Conservation (phyloP, 2,329 filamentous ascomycete species). For the Nemania sp. region DNA sequence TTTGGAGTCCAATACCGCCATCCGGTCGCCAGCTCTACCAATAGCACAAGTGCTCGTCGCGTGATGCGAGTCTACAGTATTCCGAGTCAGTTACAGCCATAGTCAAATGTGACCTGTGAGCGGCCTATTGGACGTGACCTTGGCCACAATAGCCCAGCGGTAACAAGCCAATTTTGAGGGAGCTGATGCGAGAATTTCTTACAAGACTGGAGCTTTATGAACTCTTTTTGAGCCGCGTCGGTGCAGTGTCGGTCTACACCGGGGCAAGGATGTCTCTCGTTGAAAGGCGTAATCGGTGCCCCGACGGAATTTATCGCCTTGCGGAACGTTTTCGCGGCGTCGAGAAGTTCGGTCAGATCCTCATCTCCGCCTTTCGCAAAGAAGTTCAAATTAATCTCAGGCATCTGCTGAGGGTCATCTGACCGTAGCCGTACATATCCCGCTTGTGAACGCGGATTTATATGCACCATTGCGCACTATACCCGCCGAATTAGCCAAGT, state of each 20-base stretch:
- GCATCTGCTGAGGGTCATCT: constrained; percentile 64
- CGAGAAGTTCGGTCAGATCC: constrained; percentile 48
- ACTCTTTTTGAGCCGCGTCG: constrained; percentile 42
- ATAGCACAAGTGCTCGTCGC: constrained; percentile 59
- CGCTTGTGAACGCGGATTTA: constrained; percentile 56
- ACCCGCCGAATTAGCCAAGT: constrained; percentile 6
- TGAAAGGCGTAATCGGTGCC: constrained; percentile 34
- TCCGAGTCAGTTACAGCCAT: neutral
- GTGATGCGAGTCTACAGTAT: constrained; percentile 55
- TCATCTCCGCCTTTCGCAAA: constrained; percentile 55
- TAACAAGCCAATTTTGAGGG: neutral
- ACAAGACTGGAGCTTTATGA: constrained; percentile 46
- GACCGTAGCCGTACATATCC: constrained; percentile 67
- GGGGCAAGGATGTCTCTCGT: constrained; percentile 38
- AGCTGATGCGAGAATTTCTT: neutral
- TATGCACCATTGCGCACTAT: constrained; percentile 46
- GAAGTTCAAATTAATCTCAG: constrained; percentile 64
- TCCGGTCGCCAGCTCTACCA: constrained; percentile 54
- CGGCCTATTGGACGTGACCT: too few relatives aligned
- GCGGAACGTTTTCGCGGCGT: constrained; percentile 37
- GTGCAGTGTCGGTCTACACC: constrained; percentile 43
- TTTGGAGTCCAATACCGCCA: constrained; percentile 58
- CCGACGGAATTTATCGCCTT: constrained; percentile 31
- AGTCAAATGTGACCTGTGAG: neutral
- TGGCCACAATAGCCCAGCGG: too few relatives aligned